These are phyloP conservation scores for Aspergillus niger DNA, from an alignment of 2,329 filamentous ascomycete genomes.

Conservation along the genomic window DNA sequence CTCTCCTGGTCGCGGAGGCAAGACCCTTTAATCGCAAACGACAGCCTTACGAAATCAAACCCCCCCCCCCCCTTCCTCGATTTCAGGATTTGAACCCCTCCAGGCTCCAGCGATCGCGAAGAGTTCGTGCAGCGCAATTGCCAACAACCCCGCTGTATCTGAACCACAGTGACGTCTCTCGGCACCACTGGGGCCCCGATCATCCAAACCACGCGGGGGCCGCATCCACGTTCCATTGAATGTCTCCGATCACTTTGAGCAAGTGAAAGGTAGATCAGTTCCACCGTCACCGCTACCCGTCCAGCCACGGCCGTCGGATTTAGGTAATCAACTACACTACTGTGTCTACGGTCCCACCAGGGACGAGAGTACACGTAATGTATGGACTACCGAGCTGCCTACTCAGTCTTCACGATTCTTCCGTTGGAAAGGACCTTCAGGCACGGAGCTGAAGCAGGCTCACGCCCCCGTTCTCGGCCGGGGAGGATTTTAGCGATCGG, in stretches of 20 bases:
- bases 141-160: not conserved
- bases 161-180: not conserved
- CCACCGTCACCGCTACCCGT: not conserved
- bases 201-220: not conserved
- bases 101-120: not conserved
- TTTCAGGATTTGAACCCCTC: not conserved
- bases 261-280: not conserved
- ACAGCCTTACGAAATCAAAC: not conserved
- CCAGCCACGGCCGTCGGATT: not conserved
- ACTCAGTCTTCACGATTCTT: no score
- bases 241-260: not conserved
- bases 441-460: no score
- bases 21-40: not conserved
- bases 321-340: not conserved
- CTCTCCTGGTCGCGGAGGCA: no score
- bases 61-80: not conserved
- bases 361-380: not conserved
- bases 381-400: not conserved
- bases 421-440: no score
- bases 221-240: not conserved
- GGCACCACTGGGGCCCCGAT: not conserved
- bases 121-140: not conserved
- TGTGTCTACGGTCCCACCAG: not conserved
- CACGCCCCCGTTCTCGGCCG: not conserved
- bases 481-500: not conserved